A percentile compares a stretch with the other conserved stretches of the same genome.
Evolutionary conservation across 257 asterid genomes (phyloP).

Genomic region (Lithospermum erythrorhizon): DNA sequence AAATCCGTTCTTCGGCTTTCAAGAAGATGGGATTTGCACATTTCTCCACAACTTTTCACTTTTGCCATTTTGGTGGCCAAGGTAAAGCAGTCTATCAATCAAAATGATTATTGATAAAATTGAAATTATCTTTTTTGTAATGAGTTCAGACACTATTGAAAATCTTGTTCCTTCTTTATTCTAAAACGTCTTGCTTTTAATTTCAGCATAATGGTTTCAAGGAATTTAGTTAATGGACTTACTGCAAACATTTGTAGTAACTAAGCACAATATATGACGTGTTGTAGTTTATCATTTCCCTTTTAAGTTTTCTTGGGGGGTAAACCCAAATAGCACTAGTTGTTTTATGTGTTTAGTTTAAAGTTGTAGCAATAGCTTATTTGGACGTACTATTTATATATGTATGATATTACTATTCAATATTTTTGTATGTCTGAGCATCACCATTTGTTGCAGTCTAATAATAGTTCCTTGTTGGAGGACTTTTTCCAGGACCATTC

Average conservation of each 20-base stretch:
- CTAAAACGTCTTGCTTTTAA: background rate
- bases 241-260: background rate
- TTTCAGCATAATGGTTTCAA: background rate
- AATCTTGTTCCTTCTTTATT: background rate
- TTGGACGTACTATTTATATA: too few species aligned
- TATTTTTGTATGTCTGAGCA: background rate
- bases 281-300: background rate
- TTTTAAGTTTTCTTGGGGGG: background rate
- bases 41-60: conserved; percentile 60
- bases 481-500: conserved; percentile 46
- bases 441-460: background rate
- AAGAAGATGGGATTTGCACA: conserved; percentile 88
- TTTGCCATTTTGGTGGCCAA: conserved; percentile 51
- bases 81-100: conserved; percentile 29
- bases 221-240: background rate
- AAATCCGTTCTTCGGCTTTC: conserved; percentile 76
- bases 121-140: background rate
- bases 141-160: background rate
- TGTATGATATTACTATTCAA: background rate
- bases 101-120: background rate
- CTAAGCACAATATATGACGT: background rate
- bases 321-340: background rate
- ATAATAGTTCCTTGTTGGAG: conserved; percentile 1
- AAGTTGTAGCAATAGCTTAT: too few species aligned
- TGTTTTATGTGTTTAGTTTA: background rate